Evolutionary conservation across 345 rosid species (phyloP).

Genomic region (Passiflora organensis): DNA sequence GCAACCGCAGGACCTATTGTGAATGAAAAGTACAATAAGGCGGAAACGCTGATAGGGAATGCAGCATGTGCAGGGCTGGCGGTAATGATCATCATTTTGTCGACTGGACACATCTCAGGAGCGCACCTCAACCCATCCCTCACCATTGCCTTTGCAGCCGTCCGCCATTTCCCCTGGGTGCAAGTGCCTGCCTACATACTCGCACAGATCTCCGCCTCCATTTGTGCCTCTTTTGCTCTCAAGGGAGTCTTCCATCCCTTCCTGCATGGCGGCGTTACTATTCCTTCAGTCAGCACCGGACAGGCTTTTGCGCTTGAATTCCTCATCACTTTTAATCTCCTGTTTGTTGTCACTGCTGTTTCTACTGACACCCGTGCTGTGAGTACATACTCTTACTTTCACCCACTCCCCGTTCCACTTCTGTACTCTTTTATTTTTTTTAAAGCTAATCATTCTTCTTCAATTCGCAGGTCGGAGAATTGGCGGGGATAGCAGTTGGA

Average conservation of each 20-base stretch:
- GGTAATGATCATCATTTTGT: constrained; percentile 81
- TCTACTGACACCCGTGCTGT: constrained; percentile 99
- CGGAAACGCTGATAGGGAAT: constrained; percentile 77
- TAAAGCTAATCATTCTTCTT: too few relatives aligned
- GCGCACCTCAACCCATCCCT: constrained; percentile 94
- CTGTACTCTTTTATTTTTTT: too few relatives aligned
- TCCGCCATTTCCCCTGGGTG: constrained; percentile 89
- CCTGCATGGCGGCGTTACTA: constrained; percentile 95
- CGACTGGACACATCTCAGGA: constrained; percentile 95
- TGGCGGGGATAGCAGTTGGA: constrained; percentile 97
- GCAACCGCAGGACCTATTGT: constrained; percentile 95
- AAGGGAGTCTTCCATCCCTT: constrained; percentile 79
- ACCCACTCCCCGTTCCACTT: too few relatives aligned
- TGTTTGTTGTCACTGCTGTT: constrained; percentile 90
- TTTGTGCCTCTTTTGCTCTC: constrained; percentile 90
- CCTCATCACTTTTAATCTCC: constrained; percentile 78
- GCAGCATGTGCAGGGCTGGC: constrained; percentile 92
- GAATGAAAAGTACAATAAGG: constrained; percentile 70
- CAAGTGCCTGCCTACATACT: constrained; percentile 89
- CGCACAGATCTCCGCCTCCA: constrained; percentile 84
- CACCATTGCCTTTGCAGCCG: constrained; percentile 80
- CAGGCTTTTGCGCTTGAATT: constrained; percentile 97
- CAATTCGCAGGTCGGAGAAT: constrained; percentile 72
- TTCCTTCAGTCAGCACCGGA: constrained; percentile 66
- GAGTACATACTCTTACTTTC: constrained; percentile 10